phyloP scores from a whole-genome alignment of 345 rosid genomes.

The Angophora floribunda region DNA sequence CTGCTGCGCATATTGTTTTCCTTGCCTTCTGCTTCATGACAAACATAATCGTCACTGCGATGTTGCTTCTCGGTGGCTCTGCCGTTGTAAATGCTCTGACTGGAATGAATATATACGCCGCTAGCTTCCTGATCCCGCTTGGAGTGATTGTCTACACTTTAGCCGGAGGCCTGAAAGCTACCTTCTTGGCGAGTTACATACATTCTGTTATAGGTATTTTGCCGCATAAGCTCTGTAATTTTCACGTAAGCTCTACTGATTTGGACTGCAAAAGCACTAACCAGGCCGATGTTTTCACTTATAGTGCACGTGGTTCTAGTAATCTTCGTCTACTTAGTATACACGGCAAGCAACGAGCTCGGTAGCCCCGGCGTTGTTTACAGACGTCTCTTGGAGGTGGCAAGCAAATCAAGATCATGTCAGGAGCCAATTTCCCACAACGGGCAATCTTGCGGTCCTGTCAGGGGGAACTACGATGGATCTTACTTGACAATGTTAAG shows the following conservation, averaged over 20 bases:
- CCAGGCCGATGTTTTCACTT: neutral
- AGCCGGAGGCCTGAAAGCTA: constrained; percentile 95
- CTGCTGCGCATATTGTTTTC: constrained; percentile 74
- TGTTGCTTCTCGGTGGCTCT: constrained; percentile 91
- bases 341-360: constrained; percentile 64
- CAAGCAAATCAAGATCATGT: constrained; percentile 61
- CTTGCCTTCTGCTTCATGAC: constrained; percentile 77
- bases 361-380: constrained; percentile 70
- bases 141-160: constrained; percentile 80
- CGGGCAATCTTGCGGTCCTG: constrained; percentile 85
- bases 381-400: constrained; percentile 36
- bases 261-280: neutral
- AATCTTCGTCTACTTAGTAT: constrained; percentile 76
- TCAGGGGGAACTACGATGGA: constrained; percentile 58
- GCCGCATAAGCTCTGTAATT: neutral
- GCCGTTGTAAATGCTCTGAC: constrained; percentile 94
- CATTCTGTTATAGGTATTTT: constrained; percentile 75
- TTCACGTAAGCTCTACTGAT: neutral
- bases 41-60: constrained; percentile 74
- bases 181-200: constrained; percentile 90
- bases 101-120: constrained; percentile 77
- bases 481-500: constrained; percentile 84
- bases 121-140: constrained; percentile 92
- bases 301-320: constrained; percentile 81
- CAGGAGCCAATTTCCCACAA: constrained; percentile 58